Evolutionary conservation across 768 basidiomycete genomes (phyloP).

Genomic region (Suillus subalutaceus): DNA sequence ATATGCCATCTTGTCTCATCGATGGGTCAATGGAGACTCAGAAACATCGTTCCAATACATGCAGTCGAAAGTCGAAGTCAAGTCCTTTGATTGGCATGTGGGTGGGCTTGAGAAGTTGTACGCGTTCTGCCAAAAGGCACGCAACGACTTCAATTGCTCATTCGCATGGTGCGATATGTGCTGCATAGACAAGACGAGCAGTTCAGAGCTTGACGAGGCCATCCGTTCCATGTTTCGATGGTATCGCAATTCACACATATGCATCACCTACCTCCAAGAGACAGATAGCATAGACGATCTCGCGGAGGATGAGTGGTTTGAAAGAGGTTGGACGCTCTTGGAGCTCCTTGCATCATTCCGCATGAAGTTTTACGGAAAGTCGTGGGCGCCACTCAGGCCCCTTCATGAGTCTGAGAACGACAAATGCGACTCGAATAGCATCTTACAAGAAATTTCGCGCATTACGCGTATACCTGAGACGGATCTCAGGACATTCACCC

Average conservation of each 20-base stretch:
- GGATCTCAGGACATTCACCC: background rate
- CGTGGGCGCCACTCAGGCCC: slow-evolving; percentile 10
- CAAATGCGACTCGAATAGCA: background rate
- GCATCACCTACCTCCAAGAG: slow-evolving; percentile 15
- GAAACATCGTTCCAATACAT: slow-evolving; percentile 14
- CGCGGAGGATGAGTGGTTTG: slow-evolving; percentile 13
- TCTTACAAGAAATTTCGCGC: slow-evolving; percentile 5
- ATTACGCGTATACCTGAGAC: slow-evolving; percentile 7
- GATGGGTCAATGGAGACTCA: slow-evolving; percentile 8
- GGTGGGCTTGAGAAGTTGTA: slow-evolving; percentile 5
- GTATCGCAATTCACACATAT: slow-evolving; percentile 15
- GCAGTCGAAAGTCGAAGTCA: background rate
- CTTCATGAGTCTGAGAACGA: slow-evolving; percentile 3
- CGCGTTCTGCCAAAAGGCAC: slow-evolving; percentile 15
- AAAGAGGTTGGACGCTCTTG: slow-evolving; percentile 13
- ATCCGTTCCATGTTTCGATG: slow-evolving; percentile 17
- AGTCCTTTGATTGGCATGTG: background rate
- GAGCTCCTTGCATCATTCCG: slow-evolving; percentile 11
- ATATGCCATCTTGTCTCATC: slow-evolving; percentile 16
- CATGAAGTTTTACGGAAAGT: slow-evolving; percentile 11
- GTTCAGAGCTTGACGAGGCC: slow-evolving; percentile 20
- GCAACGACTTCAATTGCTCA: slow-evolving; percentile 8
- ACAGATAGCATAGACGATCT: slow-evolving; percentile 9
- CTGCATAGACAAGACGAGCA: slow-evolving; percentile 23
- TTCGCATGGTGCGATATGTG: slow-evolving; percentile 20